Conservation (phyloP, 108 stramenopile species). For the Cylindrotheca fusiformis region DNA sequence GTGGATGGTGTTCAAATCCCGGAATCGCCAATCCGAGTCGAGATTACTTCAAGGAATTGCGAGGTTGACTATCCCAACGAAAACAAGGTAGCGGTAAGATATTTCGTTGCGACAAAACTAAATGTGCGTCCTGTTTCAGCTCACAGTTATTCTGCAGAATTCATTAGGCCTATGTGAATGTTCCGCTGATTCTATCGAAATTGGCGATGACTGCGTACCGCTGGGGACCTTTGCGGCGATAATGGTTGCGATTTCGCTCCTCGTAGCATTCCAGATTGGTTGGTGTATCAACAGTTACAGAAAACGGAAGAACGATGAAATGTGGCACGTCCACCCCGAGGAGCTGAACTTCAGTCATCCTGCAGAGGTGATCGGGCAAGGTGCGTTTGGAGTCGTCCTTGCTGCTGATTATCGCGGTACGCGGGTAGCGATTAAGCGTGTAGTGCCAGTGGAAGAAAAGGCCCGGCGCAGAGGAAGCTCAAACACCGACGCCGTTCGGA, state of each 20-base stretch:
- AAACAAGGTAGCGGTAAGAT: background rate
- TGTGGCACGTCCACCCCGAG: constrained; percentile 47
- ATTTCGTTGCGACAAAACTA: background rate
- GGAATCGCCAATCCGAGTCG: constrained; percentile 27
- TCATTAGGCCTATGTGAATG: background rate
- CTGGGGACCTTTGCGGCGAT: constrained; percentile 10
- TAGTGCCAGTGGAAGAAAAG: constrained; percentile 26
- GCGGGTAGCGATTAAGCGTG: constrained; percentile 46
- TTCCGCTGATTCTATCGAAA: background rate
- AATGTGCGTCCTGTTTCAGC: background rate
- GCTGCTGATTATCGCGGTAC: constrained; percentile 50
- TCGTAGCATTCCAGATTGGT: background rate
- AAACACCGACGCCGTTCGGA: background rate
- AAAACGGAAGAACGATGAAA: constrained; percentile 28
- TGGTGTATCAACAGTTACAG: constrained; percentile 24
- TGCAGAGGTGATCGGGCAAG: constrained; percentile 31
- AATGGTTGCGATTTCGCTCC: background rate
- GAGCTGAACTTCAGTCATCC: constrained; percentile 54
- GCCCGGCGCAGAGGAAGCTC: background rate
- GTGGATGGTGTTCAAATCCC: constrained; percentile 28
- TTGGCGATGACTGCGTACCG: constrained; percentile 11
- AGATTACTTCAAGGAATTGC: constrained; percentile 3
- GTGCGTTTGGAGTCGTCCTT: constrained; percentile 49
- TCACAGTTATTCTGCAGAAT: background rate
- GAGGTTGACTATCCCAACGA: background rate